Evolutionary conservation across 331 rosid genomes (phyloP), one percentile per base, ranked within the genome.

Genomic region (Malus hybrid): DNA sequence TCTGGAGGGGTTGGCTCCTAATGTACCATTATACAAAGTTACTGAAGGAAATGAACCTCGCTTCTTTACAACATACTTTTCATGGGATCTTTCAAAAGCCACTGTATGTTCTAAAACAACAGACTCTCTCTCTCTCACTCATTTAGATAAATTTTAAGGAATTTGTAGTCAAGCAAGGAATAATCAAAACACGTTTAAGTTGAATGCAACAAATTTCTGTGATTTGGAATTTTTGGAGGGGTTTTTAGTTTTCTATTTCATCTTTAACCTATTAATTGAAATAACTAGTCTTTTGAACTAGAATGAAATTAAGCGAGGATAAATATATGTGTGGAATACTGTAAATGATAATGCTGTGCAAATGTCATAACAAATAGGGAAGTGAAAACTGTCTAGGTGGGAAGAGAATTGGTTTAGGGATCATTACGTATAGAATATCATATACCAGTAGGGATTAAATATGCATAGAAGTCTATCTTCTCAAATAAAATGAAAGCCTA

Each of bases 1-100:
- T 79, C 79, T 95, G 36, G 99, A 95, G 61, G 93, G 97, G 50
- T 80, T 90, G 80, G 86, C 96, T 73, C 88, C 87, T 78, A 76
- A 77, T 29, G 96, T 90, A 36, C 99, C 99, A 28, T 81, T 95
- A 27, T 95, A 90, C 84, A 95, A 90, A 85, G 88, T 92, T 56
- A 89, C 90, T 18, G 98, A 95, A 86, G 99, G 97, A 76, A 90
- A 88, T 66, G 99, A 95, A 83, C 98, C 99, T 44, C 84, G 90
- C 88, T 90, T 95, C 82, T 95, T 92, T 84, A 95, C 99, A 55
- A 80, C 91, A 67, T 90, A 89, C 89, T 95, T 95, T 70, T 80
- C 93, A 52, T 95, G 99, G 99, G 99, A 95, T 78, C 79, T 68
- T 68, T 65, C 92, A 64, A 95, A 90, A 90, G 91, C 98, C 79